phyloP scores from a whole-genome alignment of 2,329 filamentous ascomycete genomes.

The Trichophyton verrucosum region DNA sequence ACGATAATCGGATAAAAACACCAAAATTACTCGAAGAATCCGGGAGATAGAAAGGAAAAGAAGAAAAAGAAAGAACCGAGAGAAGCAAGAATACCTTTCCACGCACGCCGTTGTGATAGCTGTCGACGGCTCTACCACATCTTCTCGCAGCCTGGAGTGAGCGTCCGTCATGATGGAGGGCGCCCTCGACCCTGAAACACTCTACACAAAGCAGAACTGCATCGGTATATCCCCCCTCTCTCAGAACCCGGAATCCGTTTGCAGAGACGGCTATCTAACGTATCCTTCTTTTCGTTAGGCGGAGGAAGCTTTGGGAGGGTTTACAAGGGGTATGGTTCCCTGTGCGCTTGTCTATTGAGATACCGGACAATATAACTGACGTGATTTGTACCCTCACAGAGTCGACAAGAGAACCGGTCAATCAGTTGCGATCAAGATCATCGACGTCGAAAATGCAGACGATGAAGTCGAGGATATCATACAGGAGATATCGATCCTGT shows the following conservation, averaged over 20 bases:
- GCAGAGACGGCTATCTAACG: neutral
- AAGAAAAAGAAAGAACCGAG: neutral
- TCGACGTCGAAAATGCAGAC: constrained; percentile 97
- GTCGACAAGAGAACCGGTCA: constrained; percentile 89
- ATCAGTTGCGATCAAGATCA: constrained; percentile 94
- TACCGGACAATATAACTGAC: neutral
- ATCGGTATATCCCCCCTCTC: constrained; percentile 45
- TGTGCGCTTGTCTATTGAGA: constrained; percentile 1
- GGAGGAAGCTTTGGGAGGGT: constrained; percentile 98
- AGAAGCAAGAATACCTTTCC: neutral
- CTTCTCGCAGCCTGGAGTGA: neutral
- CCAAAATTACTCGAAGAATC: neutral
- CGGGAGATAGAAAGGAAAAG: neutral
- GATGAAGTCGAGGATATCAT: constrained; percentile 99
- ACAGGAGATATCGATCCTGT: constrained; percentile 94
- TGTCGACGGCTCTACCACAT: neutral
- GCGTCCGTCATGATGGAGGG: constrained; percentile 30
- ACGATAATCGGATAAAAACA: neutral
- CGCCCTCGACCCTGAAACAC: constrained; percentile 67
- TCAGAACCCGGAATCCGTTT: neutral
- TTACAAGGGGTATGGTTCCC: constrained; percentile 68
- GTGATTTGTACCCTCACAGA: constrained; percentile 32
- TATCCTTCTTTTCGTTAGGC: constrained; percentile 39
- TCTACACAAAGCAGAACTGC: constrained; percentile 88
- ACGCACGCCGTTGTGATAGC: neutral